Evolutionary conservation across 2,329 filamentous ascomycete genomes (phyloP).

Genomic region (Parastagonospora nodorum): DNA sequence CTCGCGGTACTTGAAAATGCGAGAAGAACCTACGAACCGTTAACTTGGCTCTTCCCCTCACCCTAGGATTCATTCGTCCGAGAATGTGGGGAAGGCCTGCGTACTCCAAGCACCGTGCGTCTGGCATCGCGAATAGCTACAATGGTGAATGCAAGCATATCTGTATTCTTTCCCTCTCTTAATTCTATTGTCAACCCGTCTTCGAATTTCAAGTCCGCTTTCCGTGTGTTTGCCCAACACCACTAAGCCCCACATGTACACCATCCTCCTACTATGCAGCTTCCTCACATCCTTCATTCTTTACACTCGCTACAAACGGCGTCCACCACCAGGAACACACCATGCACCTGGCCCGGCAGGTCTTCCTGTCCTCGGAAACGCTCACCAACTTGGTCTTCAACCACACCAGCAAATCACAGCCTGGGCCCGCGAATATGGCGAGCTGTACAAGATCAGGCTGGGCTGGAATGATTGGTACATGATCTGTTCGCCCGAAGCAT

Average conservation of each 20-base stretch:
- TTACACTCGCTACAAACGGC: slow-evolving; percentile 13
- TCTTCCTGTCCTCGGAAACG: slow-evolving; percentile 35
- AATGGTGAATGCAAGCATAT: not conserved
- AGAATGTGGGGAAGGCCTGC: slow-evolving; percentile 17
- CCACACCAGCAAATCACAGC: slow-evolving; percentile 37
- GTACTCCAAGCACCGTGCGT: slow-evolving; percentile 3
- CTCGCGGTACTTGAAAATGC: not conserved
- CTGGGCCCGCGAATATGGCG: slow-evolving; percentile 52
- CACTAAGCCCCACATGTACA: slow-evolving; percentile 24
- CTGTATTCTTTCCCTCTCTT: not conserved
- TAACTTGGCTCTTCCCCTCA: slow-evolving; percentile 11
- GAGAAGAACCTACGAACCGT: not conserved
- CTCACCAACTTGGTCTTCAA: slow-evolving; percentile 33
- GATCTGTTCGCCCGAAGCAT: slow-evolving; percentile 51
- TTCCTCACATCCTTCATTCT: slow-evolving; percentile 13
- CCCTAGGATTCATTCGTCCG: slow-evolving; percentile 4
- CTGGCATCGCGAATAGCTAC: not conserved
- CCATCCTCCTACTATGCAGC: slow-evolving; percentile 16
- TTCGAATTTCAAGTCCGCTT: not conserved
- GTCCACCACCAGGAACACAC: slow-evolving; percentile 20
- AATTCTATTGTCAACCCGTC: not conserved
- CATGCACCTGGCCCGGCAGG: slow-evolving; percentile 31
- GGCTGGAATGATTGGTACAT: slow-evolving; percentile 55
- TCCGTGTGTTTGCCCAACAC: not conserved
- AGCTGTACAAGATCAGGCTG: slow-evolving; percentile 52